These are phyloP conservation scores for Cornus kousa DNA, from an alignment of 148 eudicot species.

Conservation along the genomic window DNA sequence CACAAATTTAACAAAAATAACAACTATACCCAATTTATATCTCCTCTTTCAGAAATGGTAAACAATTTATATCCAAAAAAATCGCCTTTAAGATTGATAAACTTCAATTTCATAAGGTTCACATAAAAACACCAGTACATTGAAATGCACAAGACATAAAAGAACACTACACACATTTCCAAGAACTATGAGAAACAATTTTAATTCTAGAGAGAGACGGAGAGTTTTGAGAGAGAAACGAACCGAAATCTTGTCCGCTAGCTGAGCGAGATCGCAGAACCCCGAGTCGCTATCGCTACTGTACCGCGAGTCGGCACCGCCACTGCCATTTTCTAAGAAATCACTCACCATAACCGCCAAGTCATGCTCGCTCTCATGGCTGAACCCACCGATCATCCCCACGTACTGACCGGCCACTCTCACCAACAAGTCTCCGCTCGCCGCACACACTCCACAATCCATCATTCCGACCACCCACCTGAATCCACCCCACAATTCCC, in stretches of 20 bases:
- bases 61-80: no score
- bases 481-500: not conserved
- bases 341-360: slow-evolving; percentile 81
- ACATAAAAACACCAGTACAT: no score
- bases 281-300: slow-evolving; percentile 84
- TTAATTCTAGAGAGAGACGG: not conserved
- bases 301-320: slow-evolving; percentile 55
- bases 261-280: slow-evolving; percentile 59
- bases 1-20: not conserved
- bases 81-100: no score
- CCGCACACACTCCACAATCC: slow-evolving; percentile 45
- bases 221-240: slow-evolving; percentile 2
- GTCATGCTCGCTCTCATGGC: slow-evolving; percentile 86
- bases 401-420: slow-evolving; percentile 23
- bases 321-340: slow-evolving; percentile 74
- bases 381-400: slow-evolving; percentile 31
- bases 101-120: no score
- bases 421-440: slow-evolving; percentile 42
- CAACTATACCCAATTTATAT: not conserved
- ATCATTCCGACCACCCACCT: slow-evolving; percentile 23
- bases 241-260: slow-evolving; percentile 73
- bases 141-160: no score
- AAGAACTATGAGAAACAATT: not conserved
- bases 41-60: no score
- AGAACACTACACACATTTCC: not conserved